Percentiles rank a stretch among this genome's conserved stretches.
Evolutionary conservation across 768 basidiomycete species (phyloP).

Genomic region (Glaciozyma martinii): DNA sequence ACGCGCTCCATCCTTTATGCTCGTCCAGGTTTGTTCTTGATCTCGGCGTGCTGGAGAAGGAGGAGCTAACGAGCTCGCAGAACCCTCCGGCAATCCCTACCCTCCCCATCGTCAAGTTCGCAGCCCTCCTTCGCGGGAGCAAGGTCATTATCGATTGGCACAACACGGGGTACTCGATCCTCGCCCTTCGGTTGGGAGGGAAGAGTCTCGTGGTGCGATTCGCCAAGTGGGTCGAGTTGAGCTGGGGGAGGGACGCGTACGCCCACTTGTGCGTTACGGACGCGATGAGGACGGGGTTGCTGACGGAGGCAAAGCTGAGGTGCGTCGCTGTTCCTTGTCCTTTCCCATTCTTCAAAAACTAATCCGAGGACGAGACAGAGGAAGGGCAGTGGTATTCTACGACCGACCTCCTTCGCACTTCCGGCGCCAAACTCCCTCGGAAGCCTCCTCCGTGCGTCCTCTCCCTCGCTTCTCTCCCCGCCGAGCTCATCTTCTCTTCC

Average conservation of each 20-base stretch:
- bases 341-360: neutral
- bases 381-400: constrained; percentile 66
- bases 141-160: constrained; percentile 98
- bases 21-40: constrained; percentile 67
- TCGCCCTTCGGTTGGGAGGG: constrained; percentile 68
- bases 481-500: neutral
- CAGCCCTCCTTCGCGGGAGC: constrained; percentile 57
- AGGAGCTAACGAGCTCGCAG: constrained; percentile 43
- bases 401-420: constrained; percentile 87
- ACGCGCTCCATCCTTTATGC: constrained; percentile 67
- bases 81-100: constrained; percentile 97
- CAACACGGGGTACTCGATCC: constrained; percentile 88
- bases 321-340: constrained; percentile 42
- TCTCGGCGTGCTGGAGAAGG: neutral
- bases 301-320: constrained; percentile 66
- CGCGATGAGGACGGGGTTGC: constrained; percentile 68
- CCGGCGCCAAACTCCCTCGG: constrained; percentile 47
- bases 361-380: constrained; percentile 46
- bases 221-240: constrained; percentile 67
- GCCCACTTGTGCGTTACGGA: constrained; percentile 88
- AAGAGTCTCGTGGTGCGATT: constrained; percentile 61
- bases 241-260: constrained; percentile 70
- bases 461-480: neutral
- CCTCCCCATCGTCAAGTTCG: constrained; percentile 71
- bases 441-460: neutral